phyloP scores from a whole-genome alignment of 2,329 filamentous ascomycete species.

The Acrocalymma vagum region DNA sequence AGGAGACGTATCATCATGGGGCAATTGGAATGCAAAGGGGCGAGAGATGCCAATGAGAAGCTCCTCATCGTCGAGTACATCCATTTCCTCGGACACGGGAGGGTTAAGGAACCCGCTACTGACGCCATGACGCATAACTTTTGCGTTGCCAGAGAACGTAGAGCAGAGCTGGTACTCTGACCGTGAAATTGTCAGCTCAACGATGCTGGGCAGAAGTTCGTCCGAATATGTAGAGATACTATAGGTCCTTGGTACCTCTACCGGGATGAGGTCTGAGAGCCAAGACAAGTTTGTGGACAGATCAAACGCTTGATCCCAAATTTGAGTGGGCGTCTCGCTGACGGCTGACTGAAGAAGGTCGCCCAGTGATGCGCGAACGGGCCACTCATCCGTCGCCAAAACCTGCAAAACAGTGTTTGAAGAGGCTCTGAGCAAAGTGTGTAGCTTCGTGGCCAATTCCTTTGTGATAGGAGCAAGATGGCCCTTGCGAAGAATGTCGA shows the following conservation, averaged over 20 bases:
- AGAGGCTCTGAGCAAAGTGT: constrained; percentile 30
- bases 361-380: constrained; percentile 29
- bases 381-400: constrained; percentile 33
- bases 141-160: constrained; percentile 20
- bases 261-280: constrained; percentile 26
- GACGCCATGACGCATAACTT: constrained; percentile 54
- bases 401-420: constrained; percentile 30
- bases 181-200: constrained; percentile 62
- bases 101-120: constrained; percentile 66
- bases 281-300: constrained; percentile 25
- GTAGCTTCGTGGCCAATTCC: constrained; percentile 30
- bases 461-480: constrained; percentile 34
- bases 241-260: constrained; percentile 34
- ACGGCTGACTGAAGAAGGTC: constrained; percentile 33
- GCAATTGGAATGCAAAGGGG: constrained; percentile 62
- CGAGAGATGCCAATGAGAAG: constrained; percentile 62
- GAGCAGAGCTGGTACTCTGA: constrained; percentile 60
- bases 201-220: constrained; percentile 60
- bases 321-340: constrained; percentile 23
- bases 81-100: constrained; percentile 49
- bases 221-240: constrained; percentile 57
- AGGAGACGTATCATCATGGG: constrained; percentile 59
- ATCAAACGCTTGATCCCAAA: constrained; percentile 37
- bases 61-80: constrained; percentile 52
- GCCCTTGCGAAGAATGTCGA: constrained; percentile 32